Percentiles rank a stretch among this genome's conserved stretches.
Evolutionary conservation across 176 grass and related monocot species (phyloP).

Genomic region (Pontederia crassipes): DNA sequence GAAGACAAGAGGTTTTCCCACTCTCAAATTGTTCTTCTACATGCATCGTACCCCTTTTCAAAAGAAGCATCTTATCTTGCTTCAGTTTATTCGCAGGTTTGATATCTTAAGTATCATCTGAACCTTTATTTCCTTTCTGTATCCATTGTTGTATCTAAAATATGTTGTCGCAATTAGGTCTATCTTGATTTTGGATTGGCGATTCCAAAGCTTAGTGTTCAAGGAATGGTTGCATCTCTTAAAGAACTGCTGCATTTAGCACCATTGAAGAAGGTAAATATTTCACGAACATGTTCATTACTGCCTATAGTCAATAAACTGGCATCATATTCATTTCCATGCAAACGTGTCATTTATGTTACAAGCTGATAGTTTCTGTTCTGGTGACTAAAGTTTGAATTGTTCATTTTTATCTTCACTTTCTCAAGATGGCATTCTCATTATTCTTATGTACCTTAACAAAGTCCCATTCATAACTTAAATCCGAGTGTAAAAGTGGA

Average conservation of each 20-base stretch:
- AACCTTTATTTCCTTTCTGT: not conserved
- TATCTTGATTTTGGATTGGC: slow-evolving; percentile 99
- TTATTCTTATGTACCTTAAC: no score
- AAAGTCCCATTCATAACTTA: no score
- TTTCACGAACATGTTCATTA: not conserved
- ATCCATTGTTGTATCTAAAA: slow-evolving; percentile 16
- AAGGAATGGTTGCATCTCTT: slow-evolving; percentile 76
- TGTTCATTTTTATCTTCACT: no score
- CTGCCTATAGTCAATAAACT: no score
- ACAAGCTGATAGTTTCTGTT: no score
- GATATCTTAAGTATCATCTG: not conserved
- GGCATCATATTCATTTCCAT: no score
- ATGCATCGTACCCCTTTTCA: slow-evolving; percentile 96
- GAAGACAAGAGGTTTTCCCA: slow-evolving; percentile 69
- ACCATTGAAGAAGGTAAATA: slow-evolving; percentile 72
- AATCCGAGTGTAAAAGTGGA: no score
- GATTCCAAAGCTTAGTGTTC: slow-evolving; percentile 93
- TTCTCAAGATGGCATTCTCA: no score
- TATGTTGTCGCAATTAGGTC: slow-evolving; percentile 32
- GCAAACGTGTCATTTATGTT: no score
- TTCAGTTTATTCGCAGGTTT: slow-evolving; percentile 94
- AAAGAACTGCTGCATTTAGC: slow-evolving; percentile 87
- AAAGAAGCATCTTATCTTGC: slow-evolving; percentile 99
- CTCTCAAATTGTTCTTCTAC: slow-evolving; percentile 84
- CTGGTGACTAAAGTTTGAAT: no score